Percentiles rank a stretch among this genome's conserved stretches.
Conservation (phyloP, 129 eudicot species). For the Arctium minus region DNA sequence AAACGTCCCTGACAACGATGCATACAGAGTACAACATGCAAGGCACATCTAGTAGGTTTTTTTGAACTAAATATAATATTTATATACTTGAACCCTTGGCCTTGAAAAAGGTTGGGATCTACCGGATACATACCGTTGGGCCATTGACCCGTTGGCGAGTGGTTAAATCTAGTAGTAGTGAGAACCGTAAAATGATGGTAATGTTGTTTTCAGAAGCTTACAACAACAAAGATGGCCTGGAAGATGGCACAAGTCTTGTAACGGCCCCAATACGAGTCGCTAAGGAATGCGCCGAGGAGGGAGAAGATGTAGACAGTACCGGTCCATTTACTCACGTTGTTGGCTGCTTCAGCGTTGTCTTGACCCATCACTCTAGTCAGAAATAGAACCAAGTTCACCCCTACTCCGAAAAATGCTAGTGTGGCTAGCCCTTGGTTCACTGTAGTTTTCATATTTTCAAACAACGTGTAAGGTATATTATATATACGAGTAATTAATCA, state of each 20-base stretch:
- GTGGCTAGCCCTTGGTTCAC: slow-evolving; percentile 94
- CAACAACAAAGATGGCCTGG: slow-evolving; percentile 77
- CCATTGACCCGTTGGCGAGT: background rate
- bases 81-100: background rate
- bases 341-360: slow-evolving; percentile 82
- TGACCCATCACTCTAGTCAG: slow-evolving; percentile 81
- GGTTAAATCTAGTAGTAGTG: background rate
- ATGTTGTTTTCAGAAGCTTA: slow-evolving; percentile 26
- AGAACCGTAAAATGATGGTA: background rate
- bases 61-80: too few species aligned
- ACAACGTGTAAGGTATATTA: background rate
- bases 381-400: slow-evolving; percentile 79
- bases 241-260: slow-evolving; percentile 83
- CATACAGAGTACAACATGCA: background rate
- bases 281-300: slow-evolving; percentile 82
- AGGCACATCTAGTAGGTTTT: background rate
- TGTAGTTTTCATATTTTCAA: slow-evolving; percentile 14
- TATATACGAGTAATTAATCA: background rate
- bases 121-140: too few species aligned
- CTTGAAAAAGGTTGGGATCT: background rate
- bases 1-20: too few species aligned
- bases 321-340: slow-evolving; percentile 87
- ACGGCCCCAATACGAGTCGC: slow-evolving; percentile 90
- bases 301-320: slow-evolving; percentile 90
- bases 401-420: slow-evolving; percentile 83